A percentile compares a stretch with the other conserved stretches of the same genome.
phyloP scores from a whole-genome alignment of 192 early-diverging fungal genomes.

The Coemansia sp. region DNA sequence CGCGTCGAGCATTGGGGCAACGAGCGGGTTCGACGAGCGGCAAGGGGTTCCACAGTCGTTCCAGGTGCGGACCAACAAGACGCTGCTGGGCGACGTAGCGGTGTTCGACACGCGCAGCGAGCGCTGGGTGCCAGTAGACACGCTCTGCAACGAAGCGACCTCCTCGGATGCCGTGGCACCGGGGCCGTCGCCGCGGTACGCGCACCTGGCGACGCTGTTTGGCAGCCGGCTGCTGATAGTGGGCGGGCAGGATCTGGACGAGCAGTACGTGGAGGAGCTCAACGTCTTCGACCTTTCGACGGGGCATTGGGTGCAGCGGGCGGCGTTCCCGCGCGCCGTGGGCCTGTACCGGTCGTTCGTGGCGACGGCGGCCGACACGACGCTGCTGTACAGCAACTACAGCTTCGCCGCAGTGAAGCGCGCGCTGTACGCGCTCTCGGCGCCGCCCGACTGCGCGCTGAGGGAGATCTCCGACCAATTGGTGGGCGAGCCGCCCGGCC shows the following conservation, averaged over 20 bases:
- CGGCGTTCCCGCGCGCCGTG: slow-evolving; percentile 71
- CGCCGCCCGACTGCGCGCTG: slow-evolving; percentile 60
- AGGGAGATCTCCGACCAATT: slow-evolving; percentile 71
- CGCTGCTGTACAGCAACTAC: slow-evolving; percentile 74
- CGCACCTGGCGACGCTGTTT: slow-evolving; percentile 70
- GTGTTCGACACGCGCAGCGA: slow-evolving; percentile 61
- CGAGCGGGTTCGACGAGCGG: slow-evolving; percentile 24
- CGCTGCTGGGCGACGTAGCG: slow-evolving; percentile 68
- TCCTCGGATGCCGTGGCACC: slow-evolving; percentile 10
- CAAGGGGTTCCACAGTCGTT: slow-evolving; percentile 39
- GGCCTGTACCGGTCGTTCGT: slow-evolving; percentile 80
- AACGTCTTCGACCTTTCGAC: slow-evolving; percentile 73
- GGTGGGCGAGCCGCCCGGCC: slow-evolving; percentile 69
- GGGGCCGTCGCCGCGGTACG: slow-evolving; percentile 70
- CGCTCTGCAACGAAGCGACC: slow-evolving; percentile 10
- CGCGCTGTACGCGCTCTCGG: slow-evolving; percentile 67
- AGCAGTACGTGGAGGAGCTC: slow-evolving; percentile 76
- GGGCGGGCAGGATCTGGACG: slow-evolving; percentile 76
- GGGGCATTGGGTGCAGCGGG: slow-evolving; percentile 65
- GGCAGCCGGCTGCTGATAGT: slow-evolving; percentile 65
- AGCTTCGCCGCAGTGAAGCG: slow-evolving; percentile 74
- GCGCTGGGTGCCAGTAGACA: slow-evolving; percentile 51
- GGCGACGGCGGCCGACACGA: slow-evolving; percentile 61
- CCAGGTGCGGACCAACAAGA: slow-evolving; percentile 56
- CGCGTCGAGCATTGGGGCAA: slow-evolving; percentile 10